These are phyloP conservation scores for Podospora sp. DNA, from an alignment of 495 filamentous ascomycete genomes.

Conservation along the genomic window DNA sequence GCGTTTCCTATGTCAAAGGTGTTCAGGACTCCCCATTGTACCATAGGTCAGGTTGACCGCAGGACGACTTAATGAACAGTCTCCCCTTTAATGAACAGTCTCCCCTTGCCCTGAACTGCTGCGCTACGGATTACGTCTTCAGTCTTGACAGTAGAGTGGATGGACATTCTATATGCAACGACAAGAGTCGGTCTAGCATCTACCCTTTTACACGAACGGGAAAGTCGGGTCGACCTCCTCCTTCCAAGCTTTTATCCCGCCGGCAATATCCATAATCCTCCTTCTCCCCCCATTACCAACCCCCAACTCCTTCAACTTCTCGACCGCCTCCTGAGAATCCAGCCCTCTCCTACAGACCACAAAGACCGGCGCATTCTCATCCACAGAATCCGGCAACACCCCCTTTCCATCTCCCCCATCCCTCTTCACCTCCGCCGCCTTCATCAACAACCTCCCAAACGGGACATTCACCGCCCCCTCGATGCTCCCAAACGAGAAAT, in stretches of 20 bases:
- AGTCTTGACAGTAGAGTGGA: too few species aligned
- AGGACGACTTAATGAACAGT: constrained; percentile 28
- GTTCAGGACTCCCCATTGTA: constrained; percentile 42
- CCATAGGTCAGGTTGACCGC: constrained; percentile 30
- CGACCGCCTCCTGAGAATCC: constrained; percentile 81
- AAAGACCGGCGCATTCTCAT: constrained; percentile 56
- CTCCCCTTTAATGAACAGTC: constrained; percentile 27
- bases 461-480: constrained; percentile 77
- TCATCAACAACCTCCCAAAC: constrained; percentile 59
- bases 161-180: neutral
- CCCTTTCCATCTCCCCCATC: constrained; percentile 11
- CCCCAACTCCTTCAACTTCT: constrained; percentile 68
- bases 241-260: constrained; percentile 85
- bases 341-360: constrained; percentile 86
- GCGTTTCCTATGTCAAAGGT: constrained; percentile 23
- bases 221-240: constrained; percentile 71
- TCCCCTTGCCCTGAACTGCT: too few species aligned
- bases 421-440: constrained; percentile 28
- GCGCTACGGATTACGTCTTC: constrained; percentile 1
- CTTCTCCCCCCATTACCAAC: constrained; percentile 58
- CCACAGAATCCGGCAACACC: constrained; percentile 11
- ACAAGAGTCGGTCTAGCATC: neutral
- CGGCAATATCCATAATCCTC: constrained; percentile 74
- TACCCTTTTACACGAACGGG: constrained; percentile 54
- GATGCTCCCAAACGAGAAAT: constrained; percentile 80